phyloP scores from a whole-genome alignment of 306 rosid species.

The Quercus ilex region DNA sequence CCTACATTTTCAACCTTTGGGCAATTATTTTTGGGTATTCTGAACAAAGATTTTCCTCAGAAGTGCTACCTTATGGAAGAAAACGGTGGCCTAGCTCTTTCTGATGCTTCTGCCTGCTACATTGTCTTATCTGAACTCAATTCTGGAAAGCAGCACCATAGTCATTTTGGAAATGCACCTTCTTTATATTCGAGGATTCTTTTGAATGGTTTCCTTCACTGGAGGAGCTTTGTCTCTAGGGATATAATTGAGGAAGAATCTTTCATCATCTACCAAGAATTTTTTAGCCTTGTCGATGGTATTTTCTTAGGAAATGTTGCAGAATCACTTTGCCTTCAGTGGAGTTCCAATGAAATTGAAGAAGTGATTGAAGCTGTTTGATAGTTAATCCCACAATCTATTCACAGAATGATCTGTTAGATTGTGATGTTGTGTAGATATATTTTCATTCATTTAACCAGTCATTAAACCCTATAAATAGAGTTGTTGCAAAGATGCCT shows the following conservation, averaged over 20 bases:
- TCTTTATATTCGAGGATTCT: conserved; percentile 60
- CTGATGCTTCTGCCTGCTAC: conserved; percentile 74
- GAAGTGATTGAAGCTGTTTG: conserved; percentile 55
- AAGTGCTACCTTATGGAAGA: conserved; percentile 28
- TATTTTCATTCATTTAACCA: conserved; percentile 40
- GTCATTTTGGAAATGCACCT: conserved; percentile 37
- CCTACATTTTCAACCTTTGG: conserved; percentile 72
- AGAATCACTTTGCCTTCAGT: conserved; percentile 49
- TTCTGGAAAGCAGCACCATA: conserved; percentile 31
- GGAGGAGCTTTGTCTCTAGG: conserved; percentile 57
- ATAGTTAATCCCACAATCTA: conserved; percentile 35
- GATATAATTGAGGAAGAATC: conserved; percentile 65
- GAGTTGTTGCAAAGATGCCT: conserved; percentile 58
- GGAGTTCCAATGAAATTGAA: conserved; percentile 51
- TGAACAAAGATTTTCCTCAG: conserved; percentile 34
- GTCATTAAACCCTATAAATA: conserved; percentile 50
- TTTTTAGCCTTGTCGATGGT: conserved; percentile 44
- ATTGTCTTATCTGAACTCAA: conserved; percentile 51
- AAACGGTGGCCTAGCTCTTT: conserved; percentile 30
- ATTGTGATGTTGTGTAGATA: conserved; percentile 40
- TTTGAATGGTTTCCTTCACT: conserved; percentile 54
- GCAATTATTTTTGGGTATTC: conserved; percentile 42
- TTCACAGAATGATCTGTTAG: conserved; percentile 52
- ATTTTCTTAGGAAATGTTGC: conserved; percentile 88
- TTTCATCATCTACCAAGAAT: conserved; percentile 55